Evolutionary conservation across 2,329 filamentous ascomycete genomes (phyloP).

Genomic region (Ceratocystis harringtonii): DNA sequence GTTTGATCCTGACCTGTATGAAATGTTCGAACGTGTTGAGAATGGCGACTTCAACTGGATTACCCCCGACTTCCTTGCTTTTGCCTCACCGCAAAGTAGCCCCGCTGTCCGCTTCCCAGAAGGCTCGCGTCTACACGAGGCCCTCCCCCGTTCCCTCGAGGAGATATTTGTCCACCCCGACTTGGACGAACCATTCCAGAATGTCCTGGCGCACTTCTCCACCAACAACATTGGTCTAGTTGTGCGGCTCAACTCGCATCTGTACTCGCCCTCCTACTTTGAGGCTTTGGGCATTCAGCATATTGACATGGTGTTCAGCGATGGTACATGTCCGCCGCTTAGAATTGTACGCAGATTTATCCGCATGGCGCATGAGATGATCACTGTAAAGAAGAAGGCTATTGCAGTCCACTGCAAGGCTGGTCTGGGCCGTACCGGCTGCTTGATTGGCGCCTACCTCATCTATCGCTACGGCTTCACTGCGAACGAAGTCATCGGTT

Average conservation of each 20-base stretch:
- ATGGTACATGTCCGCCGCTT: constrained; percentile 85
- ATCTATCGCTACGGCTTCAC: constrained; percentile 97
- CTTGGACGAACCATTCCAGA: constrained; percentile 82
- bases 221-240: constrained; percentile 83
- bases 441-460: constrained; percentile 89
- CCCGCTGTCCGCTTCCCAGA: constrained; percentile 58
- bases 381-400: constrained; percentile 75
- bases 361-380: constrained; percentile 84
- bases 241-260: constrained; percentile 83
- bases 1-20: constrained; percentile 94
- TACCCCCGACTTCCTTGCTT: constrained; percentile 85
- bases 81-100: constrained; percentile 80
- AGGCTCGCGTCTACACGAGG: constrained; percentile 56
- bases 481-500: constrained; percentile 91
- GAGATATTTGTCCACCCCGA: constrained; percentile 55
- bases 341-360: constrained; percentile 89
- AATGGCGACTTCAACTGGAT: constrained; percentile 99
- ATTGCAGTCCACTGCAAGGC: constrained; percentile 99
- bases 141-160: constrained; percentile 59
- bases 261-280: constrained; percentile 96
- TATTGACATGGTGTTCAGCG: constrained; percentile 98
- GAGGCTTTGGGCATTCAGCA: constrained; percentile 89
- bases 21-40: constrained; percentile 87
- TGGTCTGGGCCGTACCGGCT: constrained; percentile 85
- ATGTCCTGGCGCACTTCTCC: constrained; percentile 78